Percentiles rank a stretch among this genome's conserved stretches.
These are phyloP conservation scores for Citrus hindsii DNA, from an alignment of 345 rosid genomes.

Conservation along the genomic window DNA sequence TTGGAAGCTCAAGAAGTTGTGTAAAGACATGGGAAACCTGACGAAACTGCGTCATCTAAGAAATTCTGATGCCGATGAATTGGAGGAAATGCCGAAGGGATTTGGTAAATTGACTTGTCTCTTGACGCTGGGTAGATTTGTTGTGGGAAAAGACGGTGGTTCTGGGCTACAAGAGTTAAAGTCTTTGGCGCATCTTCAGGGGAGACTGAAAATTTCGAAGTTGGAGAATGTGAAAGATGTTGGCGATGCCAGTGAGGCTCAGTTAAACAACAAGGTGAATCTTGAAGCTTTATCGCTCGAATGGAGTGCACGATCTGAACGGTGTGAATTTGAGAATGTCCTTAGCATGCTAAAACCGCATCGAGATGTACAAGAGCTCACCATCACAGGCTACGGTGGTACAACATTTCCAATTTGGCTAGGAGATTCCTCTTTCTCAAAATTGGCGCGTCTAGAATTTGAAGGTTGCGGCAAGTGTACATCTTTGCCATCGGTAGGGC, in stretches of 20 bases:
- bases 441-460: not conserved
- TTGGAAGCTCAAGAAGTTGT: not conserved
- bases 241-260: not conserved
- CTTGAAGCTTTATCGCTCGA: too few relatives aligned
- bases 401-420: not conserved
- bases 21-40: not conserved
- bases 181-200: not conserved
- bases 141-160: not conserved
- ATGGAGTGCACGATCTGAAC: too few relatives aligned
- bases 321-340: not conserved
- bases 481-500: too few relatives aligned
- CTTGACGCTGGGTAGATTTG: not conserved
- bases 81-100: not conserved
- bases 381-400: not conserved
- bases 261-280: too few relatives aligned
- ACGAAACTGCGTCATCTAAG: not conserved
- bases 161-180: not conserved
- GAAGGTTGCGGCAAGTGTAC: too few relatives aligned
- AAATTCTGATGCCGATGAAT: fast-evolving
- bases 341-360: not conserved
- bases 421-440: not conserved
- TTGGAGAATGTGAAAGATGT: too few relatives aligned
- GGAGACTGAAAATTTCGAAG: too few relatives aligned
- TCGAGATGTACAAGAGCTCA: not conserved
- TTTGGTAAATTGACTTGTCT: not conserved